These are phyloP conservation scores for Wallacemonas collosoma DNA, from an alignment of 208 protist species.

Conservation along the genomic window DNA sequence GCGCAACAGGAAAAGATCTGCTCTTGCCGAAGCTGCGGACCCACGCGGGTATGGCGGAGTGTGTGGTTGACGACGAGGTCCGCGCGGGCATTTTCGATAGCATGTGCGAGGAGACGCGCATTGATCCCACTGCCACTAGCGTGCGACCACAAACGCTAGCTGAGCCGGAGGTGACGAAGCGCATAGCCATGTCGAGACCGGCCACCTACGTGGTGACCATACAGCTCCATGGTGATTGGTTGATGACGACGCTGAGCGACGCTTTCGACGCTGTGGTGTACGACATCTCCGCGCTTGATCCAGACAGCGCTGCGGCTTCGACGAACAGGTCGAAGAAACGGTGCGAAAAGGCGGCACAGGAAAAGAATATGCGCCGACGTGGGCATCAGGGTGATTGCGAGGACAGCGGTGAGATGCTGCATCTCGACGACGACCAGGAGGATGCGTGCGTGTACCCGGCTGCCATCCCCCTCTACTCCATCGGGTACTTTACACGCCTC, in stretches of 20 bases:
- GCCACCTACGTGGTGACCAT: background rate
- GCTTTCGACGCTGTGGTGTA: slow-evolving; percentile 31
- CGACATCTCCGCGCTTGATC: slow-evolving; percentile 21
- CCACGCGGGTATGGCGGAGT: background rate
- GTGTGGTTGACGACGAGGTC: slow-evolving; percentile 1
- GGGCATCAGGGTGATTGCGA: no score
- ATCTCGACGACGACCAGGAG: no score
- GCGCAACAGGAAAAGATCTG: background rate
- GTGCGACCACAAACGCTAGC: background rate
- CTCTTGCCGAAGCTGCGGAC: background rate
- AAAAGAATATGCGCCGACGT: no score
- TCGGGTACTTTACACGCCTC: background rate
- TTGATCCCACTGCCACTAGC: background rate
- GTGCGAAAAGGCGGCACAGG: no score
- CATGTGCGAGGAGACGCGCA: background rate
- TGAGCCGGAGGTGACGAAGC: background rate
- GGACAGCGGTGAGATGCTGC: no score
- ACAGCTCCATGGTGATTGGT: slow-evolving; percentile 26
- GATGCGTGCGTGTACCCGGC: background rate
- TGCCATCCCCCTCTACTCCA: slow-evolving; percentile 1
- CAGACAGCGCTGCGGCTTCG: background rate
- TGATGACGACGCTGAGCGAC: slow-evolving; percentile 32
- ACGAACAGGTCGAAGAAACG: background rate
- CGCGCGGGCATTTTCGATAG: background rate
- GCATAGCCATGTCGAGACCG: background rate